These are phyloP conservation scores for Amniculicola lignicola DNA, from an alignment of 495 filamentous ascomycete species.

Conservation along the genomic window DNA sequence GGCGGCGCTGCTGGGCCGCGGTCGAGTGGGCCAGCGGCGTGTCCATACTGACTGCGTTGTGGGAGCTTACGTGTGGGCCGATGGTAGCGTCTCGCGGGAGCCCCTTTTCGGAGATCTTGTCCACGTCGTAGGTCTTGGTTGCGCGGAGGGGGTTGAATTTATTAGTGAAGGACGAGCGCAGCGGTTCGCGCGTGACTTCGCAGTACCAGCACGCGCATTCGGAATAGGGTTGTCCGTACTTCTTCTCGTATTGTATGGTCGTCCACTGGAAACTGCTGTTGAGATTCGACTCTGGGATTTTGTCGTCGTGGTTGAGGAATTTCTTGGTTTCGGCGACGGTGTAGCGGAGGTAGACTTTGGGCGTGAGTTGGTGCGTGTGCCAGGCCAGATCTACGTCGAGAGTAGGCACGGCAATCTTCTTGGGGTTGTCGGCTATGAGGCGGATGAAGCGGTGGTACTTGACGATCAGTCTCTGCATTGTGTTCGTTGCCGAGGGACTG, in stretches of 20 bases:
- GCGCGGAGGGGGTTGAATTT: constrained; percentile 31
- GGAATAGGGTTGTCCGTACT: constrained; percentile 63
- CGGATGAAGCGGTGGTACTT: constrained; percentile 70
- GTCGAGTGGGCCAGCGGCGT: background rate
- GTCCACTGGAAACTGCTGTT: constrained; percentile 72
- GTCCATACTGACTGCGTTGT: constrained; percentile 52
- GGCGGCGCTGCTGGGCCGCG: constrained; percentile 10
- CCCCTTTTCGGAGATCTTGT: constrained; percentile 40
- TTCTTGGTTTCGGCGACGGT: constrained; percentile 43
- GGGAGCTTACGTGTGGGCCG: constrained; percentile 69
- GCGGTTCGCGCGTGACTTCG: constrained; percentile 67
- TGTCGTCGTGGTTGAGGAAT: constrained; percentile 85
- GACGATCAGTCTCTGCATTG: constrained; percentile 61
- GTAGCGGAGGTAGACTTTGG: constrained; percentile 60
- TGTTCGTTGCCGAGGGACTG: constrained; percentile 59
- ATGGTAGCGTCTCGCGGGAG: constrained; percentile 50
- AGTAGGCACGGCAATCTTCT: constrained; percentile 68
- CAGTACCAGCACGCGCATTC: constrained; percentile 93
- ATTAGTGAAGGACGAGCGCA: constrained; percentile 48
- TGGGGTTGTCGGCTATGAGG: constrained; percentile 59
- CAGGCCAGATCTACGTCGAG: constrained; percentile 86
- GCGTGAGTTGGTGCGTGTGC: constrained; percentile 64
- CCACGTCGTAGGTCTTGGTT: constrained; percentile 50
- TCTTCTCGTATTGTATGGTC: constrained; percentile 62
- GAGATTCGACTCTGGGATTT: constrained; percentile 64